phyloP scores from a whole-genome alignment of 2,329 filamentous ascomycete species.

The Trichoderma sp. region DNA sequence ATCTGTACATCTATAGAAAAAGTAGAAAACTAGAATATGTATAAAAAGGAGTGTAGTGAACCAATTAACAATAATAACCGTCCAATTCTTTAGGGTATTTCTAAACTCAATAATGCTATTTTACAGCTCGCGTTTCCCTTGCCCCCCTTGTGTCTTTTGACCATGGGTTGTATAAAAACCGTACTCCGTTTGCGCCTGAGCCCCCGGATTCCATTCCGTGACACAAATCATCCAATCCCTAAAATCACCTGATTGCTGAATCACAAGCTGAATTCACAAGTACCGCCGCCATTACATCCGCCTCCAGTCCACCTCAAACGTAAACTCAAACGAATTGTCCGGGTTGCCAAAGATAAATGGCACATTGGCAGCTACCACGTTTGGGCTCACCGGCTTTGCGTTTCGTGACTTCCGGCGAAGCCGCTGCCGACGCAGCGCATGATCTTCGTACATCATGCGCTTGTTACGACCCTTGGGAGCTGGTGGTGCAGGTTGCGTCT shows the following conservation, averaged over 20 bases:
- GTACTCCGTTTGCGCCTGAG: background rate
- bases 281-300: background rate
- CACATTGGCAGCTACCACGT: conserved; percentile 14
- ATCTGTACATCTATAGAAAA: too few relatives aligned
- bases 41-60: background rate
- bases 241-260: background rate
- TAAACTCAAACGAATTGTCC: conserved; percentile 30
- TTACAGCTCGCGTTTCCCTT: background rate
- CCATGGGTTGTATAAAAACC: background rate
- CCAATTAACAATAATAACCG: background rate
- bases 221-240: background rate
- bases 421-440: conserved; percentile 26
- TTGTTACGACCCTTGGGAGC: conserved; percentile 33
- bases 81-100: conserved; percentile 14
- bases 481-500: conserved; percentile 20
- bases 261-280: background rate
- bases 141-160: background rate
- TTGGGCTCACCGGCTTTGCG: background rate
- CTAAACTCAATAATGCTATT: background rate
- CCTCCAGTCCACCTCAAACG: conserved; percentile 27
- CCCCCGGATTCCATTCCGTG: background rate
- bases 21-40: background rate
- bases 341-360: conserved; percentile 31
- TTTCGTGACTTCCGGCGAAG: conserved; percentile 1
- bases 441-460: conserved; percentile 30